These are phyloP conservation scores for Leccinum subgranulosum DNA, from an alignment of 768 basidiomycete genomes.

Conservation along the genomic window DNA sequence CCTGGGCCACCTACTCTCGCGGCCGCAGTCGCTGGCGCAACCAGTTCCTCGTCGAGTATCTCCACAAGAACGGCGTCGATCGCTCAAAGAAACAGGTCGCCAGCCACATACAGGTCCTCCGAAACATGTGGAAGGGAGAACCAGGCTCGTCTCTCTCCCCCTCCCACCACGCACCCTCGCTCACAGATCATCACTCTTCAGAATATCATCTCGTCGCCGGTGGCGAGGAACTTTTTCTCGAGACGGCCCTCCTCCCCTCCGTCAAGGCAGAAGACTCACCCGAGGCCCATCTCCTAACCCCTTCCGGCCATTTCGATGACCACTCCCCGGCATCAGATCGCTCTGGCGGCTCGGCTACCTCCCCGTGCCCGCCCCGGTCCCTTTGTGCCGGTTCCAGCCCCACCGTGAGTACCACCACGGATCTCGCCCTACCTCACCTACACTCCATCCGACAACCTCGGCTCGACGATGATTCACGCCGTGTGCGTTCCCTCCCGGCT, in stretches of 20 bases:
- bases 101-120: conserved; percentile 81
- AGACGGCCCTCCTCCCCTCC: conserved; percentile 43
- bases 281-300: conserved; percentile 41
- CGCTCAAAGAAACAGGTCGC: conserved; percentile 87
- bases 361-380: conserved; percentile 26
- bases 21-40: conserved; percentile 81
- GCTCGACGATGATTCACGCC: conserved; percentile 28
- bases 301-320: conserved; percentile 33
- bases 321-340: conserved; percentile 32
- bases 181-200: conserved; percentile 25
- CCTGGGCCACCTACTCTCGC: conserved; percentile 76
- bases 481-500: conserved; percentile 30
- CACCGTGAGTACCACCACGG: conserved; percentile 18
- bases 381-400: conserved; percentile 24
- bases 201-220: conserved; percentile 80
- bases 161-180: not conserved
- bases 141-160: conserved; percentile 45
- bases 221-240: conserved; percentile 66
- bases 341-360: conserved; percentile 29
- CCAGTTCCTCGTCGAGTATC: conserved; percentile 81
- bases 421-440: conserved; percentile 24
- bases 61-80: conserved; percentile 63
- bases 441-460: conserved; percentile 21
- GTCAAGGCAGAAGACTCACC: conserved; percentile 56
- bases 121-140: conserved; percentile 88